Conservation (phyloP, 345 rosid species). For the Gossypium turneri region DNA sequence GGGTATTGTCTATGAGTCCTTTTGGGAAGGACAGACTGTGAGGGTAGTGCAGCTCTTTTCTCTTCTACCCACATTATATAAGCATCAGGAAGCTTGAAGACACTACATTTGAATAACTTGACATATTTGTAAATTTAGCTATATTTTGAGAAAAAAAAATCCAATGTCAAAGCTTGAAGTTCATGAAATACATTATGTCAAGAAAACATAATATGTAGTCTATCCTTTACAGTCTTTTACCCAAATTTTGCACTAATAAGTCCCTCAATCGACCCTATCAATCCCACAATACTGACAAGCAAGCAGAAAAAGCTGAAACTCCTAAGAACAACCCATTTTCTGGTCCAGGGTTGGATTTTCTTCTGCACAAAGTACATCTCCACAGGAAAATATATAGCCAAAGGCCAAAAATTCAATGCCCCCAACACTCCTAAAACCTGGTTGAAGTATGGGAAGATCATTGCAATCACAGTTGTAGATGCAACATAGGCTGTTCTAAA, state of each 20-base stretch:
- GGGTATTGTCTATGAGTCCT: too few relatives aligned
- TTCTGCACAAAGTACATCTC: slow-evolving; percentile 59
- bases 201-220: not conserved
- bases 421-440: slow-evolving; percentile 50
- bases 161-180: not conserved
- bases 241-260: slow-evolving; percentile 39
- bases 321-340: slow-evolving; percentile 47
- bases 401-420: slow-evolving; percentile 69
- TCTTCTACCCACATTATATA: too few relatives aligned
- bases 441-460: slow-evolving; percentile 65
- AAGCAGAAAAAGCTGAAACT: slow-evolving; percentile 48
- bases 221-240: not conserved
- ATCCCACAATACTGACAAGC: slow-evolving; percentile 29
- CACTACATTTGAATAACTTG: not conserved
- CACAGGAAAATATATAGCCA: slow-evolving; percentile 59
- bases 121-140: not conserved
- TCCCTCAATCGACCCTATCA: slow-evolving; percentile 46
- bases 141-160: not conserved
- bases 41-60: too few relatives aligned
- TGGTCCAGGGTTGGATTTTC: slow-evolving; percentile 45
- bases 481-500: slow-evolving; percentile 44
- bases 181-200: not conserved
- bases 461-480: slow-evolving; percentile 38
- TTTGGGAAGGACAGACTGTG: too few relatives aligned
- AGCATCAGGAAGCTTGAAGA: too few relatives aligned